These are phyloP conservation scores for Asterophora lycoperdoides DNA, from an alignment of 768 basidiomycete genomes.

Conservation along the genomic window DNA sequence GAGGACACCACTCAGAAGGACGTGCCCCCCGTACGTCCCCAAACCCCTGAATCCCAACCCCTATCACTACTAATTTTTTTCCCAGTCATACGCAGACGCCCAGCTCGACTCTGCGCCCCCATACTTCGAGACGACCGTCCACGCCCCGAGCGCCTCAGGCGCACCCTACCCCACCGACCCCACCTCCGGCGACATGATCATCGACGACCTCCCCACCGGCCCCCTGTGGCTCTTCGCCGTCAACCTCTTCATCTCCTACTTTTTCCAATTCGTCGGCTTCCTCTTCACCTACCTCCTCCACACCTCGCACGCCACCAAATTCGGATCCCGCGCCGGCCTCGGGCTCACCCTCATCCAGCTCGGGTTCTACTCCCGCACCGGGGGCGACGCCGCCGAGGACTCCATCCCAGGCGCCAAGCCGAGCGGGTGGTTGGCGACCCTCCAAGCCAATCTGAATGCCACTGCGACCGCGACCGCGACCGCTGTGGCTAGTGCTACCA, in stretches of 20 bases:
- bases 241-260: conserved; percentile 84
- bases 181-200: conserved; percentile 56
- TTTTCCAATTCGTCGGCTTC: conserved; percentile 97
- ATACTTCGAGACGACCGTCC: conserved; percentile 96
- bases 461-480: not conserved
- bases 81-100: conserved; percentile 80
- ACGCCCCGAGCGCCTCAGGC: conserved; percentile 53
- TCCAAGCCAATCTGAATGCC: not conserved
- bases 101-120: conserved; percentile 88
- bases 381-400: not conserved
- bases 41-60: too few species aligned
- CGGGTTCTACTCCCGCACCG: conserved; percentile 66
- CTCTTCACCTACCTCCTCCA: conserved; percentile 90
- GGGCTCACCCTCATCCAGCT: conserved; percentile 93
- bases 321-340: conserved; percentile 91
- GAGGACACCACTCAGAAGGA: conserved; percentile 74
- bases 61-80: not conserved
- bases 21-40: conserved; percentile 72
- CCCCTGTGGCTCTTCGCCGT: conserved; percentile 66
- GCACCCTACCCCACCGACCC: conserved; percentile 27
- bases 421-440: not conserved
- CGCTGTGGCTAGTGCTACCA: too few species aligned
- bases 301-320: conserved; percentile 89
- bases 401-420: not conserved
- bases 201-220: conserved; percentile 89